Evolutionary conservation across 495 filamentous ascomycete genomes (phyloP).

Genomic region (Talaromyces liani): DNA sequence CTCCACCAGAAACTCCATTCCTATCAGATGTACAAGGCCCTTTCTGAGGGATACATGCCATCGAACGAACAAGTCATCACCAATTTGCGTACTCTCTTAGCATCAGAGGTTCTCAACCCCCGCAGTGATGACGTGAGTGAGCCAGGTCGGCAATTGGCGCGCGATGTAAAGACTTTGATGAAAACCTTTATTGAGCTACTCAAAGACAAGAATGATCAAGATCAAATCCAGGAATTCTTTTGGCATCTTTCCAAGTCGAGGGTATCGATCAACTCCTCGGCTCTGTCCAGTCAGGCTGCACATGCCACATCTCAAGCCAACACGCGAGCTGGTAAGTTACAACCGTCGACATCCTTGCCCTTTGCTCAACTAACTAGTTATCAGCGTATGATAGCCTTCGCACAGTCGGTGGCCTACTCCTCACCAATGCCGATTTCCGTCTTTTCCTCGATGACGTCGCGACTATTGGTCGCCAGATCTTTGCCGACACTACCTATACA

Average conservation of each 20-base stretch:
- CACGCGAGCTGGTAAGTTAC: constrained; percentile 58
- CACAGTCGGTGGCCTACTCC: constrained; percentile 72
- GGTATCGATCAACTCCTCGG: constrained; percentile 58
- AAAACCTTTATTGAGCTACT: constrained; percentile 69
- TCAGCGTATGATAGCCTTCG: constrained; percentile 70
- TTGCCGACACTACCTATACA: constrained; percentile 76
- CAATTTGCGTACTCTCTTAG: constrained; percentile 74
- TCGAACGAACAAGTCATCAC: constrained; percentile 76
- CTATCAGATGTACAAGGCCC: constrained; percentile 83
- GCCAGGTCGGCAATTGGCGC: constrained; percentile 64
- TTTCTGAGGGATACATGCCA: constrained; percentile 84
- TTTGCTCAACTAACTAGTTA: too few relatives aligned
- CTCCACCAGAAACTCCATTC: constrained; percentile 81
- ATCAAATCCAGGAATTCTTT: constrained; percentile 85
- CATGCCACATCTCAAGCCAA: constrained; percentile 67
- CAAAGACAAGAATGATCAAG: constrained; percentile 70
- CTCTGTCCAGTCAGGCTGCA: constrained; percentile 55
- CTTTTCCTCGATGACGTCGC: constrained; percentile 78
- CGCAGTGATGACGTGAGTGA: constrained; percentile 69
- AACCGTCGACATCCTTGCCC: too few relatives aligned
- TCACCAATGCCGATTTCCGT: constrained; percentile 87
- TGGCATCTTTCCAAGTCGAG: constrained; percentile 74
- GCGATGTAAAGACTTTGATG: constrained; percentile 65
- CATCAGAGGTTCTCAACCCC: constrained; percentile 70
- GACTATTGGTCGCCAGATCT: constrained; percentile 73